Evolutionary conservation across 257 asterid genomes (phyloP), one percentile per base, ranked within the genome.

Genomic region (Misopates orontium): DNA sequence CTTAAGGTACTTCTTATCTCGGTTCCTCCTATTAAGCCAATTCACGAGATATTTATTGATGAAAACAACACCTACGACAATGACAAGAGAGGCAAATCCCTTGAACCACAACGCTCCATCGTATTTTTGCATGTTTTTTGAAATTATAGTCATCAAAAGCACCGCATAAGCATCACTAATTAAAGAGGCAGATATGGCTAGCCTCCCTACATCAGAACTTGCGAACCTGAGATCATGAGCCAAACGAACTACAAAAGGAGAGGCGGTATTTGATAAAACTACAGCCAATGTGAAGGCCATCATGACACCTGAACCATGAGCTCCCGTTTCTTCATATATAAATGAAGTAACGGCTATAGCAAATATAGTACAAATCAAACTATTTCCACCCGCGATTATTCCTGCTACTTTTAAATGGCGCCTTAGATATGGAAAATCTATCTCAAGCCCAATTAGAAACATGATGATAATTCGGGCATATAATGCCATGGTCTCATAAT

Each of bases 381-480:
- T 71, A 76, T 90, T 84, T 10, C 83, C 80, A 65, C 80, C 72
- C 4, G 97, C 95, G 42, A 94, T 79, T 10, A 81, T 64, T 73
- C 82, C 73, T 6, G 95, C 96, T 3, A 73, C 75, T 4, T 94
- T 87, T 23, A 88, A 32, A 75, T 94, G 84, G 61, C 96, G 95
- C 53, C 74, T 60, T 8, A 90, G 76, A 63, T 94, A 90, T 60
- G 97, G 84, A 31, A 88, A 74, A 66, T 94, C 99, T 56, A 82
- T 82, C 83, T 90, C 97, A 3, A 94, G 95, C 70, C 99, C 99
- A 3, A 94, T 86, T 16, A 90, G 74, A 71, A 90, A 94, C 97
- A 94, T 94, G 83, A 90, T 90, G n/a, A 88, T 67, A 45, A 85
- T 88, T 74, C 99, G 78, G 19, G 95, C 76, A 22, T 82, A 84